Base-by-base conservation (phyloP, 148 eudicot species). In the Vaccinium myrtillus region DNA sequence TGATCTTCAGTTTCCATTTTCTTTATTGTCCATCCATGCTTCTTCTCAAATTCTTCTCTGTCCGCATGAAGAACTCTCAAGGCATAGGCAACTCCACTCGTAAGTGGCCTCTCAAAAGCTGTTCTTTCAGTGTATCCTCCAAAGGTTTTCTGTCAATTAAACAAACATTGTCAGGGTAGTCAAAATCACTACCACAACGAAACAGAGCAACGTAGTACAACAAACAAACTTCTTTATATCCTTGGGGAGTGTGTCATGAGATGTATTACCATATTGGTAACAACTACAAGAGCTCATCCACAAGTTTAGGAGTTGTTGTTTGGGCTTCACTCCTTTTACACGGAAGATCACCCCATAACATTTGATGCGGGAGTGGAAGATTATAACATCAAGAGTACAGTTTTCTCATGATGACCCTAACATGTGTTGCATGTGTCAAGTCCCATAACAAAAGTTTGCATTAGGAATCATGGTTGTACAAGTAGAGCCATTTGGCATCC, bases 81-180 rank as follows among this genome's bases (percentile, higher is more conserved):
- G 85, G 98, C 99, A 91, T 97, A 97, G 18, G 99, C 92, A 83
- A 97, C 98, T 19, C 99, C 99, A 84, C 99, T 97, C 6, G 95
- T 93, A 49, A 97, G 95, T 75, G 99, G 99, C 89, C 99, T 94
- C 88, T 97, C 99, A 86, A 97, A 97, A 61, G 96, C 86, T 27
- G 99, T 97, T 87, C 90, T 92, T 80, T 92, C 94, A 10, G 99
- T 95, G 78, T 97, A 97, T 63, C 94, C 93, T 77, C 84, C 94
- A 89, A 97, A 97, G 2, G 94, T 97, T 94, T 87, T 93, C 99
- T 97, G 91, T 30, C 53, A 12, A 87, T 76, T 32, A 54, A 76
- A 36, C 58, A 14, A 54, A 75, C 59, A 39, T 23, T 51, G 43
- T 70, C 80, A 81, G 32, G 36, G n/a, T 82, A 13, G 32, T 65